phyloP scores from a whole-genome alignment of 331 rosid species.

The Rhamnella rubrinervis region DNA sequence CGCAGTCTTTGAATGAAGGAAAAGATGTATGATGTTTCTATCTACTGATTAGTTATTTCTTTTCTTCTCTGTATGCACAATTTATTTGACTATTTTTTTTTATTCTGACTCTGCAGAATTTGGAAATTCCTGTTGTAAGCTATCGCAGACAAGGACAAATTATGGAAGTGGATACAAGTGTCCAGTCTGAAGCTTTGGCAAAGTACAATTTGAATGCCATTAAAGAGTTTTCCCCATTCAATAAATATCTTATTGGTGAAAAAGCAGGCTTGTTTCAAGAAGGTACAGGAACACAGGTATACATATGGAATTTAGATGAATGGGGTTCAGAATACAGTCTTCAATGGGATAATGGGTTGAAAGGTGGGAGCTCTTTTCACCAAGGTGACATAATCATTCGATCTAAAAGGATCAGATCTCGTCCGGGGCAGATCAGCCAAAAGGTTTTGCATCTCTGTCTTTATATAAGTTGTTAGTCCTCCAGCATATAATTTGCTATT shows the following conservation, averaged over 20 bases:
- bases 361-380: constrained; percentile 49
- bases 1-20: constrained; percentile 57
- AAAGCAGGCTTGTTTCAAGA: constrained; percentile 47
- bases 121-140: constrained; percentile 59
- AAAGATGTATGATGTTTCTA: constrained; percentile 39
- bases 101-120: constrained; percentile 43
- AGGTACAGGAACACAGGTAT: constrained; percentile 53
- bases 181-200: constrained; percentile 41
- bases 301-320: constrained; percentile 54
- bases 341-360: constrained; percentile 43
- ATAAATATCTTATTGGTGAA: constrained; percentile 58
- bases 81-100: neutral
- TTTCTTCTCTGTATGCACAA: neutral
- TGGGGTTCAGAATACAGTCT: constrained; percentile 56
- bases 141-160: constrained; percentile 40
- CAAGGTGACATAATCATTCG: constrained; percentile 50
- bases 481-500: constrained; percentile 17
- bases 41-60: constrained; percentile 1
- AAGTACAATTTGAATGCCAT: constrained; percentile 52
- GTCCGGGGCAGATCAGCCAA: constrained; percentile 50
- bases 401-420: constrained; percentile 50
- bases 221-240: constrained; percentile 50
- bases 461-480: neutral
- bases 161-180: constrained; percentile 47
- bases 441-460: constrained; percentile 32